These are phyloP conservation scores for Cercospora zeina DNA, from an alignment of 2,329 filamentous ascomycete species.

Conservation along the genomic window DNA sequence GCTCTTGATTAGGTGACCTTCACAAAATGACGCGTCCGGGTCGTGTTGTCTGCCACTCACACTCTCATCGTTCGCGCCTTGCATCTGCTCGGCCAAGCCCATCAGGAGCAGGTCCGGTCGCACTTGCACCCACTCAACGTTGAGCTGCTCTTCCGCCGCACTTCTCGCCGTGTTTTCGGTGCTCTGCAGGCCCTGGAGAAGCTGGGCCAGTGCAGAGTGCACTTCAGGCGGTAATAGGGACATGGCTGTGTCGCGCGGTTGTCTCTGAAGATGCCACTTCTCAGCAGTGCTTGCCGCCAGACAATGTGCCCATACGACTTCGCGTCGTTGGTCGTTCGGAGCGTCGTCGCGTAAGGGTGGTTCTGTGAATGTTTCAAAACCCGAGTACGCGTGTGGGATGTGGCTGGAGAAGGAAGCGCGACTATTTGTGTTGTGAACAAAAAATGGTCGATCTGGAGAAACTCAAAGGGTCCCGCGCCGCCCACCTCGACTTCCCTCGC, in stretches of 20 bases:
- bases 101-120: conserved; percentile 87
- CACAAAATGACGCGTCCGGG: neutral
- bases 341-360: neutral
- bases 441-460: conserved; percentile 4
- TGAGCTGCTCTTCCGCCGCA: conserved; percentile 85
- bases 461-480: conserved; percentile 1
- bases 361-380: conserved; percentile 4
- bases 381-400: neutral
- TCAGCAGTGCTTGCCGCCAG: conserved; percentile 2
- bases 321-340: neutral
- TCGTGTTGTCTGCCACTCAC: conserved; percentile 53
- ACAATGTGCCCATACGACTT: conserved; percentile 7
- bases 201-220: conserved; percentile 78
- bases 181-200: conserved; percentile 85
- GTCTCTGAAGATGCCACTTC: conserved; percentile 1
- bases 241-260: conserved; percentile 28
- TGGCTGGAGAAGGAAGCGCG: neutral
- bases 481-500: neutral
- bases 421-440: conserved; percentile 4
- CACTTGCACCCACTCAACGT: conserved; percentile 81
- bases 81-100: conserved; percentile 90
- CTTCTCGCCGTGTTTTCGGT: conserved; percentile 83
- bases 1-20: conserved; percentile 22
- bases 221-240: conserved; percentile 83
- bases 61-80: conserved; percentile 69